A percentile compares a stretch with the other conserved stretches of the same genome.
Conservation (phyloP, 495 filamentous ascomycete genomes). For the Saxophila tyrrhenica region DNA sequence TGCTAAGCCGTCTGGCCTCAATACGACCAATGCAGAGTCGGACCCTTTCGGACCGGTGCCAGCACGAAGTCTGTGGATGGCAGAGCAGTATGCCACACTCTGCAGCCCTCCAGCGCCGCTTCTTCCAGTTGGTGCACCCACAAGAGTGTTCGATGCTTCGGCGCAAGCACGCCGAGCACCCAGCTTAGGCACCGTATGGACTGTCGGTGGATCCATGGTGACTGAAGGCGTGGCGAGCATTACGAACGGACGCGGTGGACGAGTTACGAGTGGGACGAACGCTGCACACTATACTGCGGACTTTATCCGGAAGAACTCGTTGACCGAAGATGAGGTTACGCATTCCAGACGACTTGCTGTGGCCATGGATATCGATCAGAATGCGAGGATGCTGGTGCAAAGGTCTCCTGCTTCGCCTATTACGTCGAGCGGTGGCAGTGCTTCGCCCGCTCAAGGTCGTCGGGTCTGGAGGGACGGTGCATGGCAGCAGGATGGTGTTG, state of each 20-base stretch:
- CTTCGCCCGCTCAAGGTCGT: not conserved
- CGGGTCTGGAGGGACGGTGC: slow-evolving; percentile 30
- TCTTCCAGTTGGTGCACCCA: not conserved
- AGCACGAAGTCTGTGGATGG: slow-evolving; percentile 5
- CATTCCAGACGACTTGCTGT: slow-evolving; percentile 69
- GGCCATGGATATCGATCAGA: slow-evolving; percentile 70
- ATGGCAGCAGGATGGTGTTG: slow-evolving; percentile 40
- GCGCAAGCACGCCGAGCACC: slow-evolving; percentile 28
- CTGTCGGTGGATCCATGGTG: slow-evolving; percentile 49
- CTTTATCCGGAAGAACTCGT: slow-evolving; percentile 38
- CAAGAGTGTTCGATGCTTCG: not conserved
- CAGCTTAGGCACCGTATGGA: slow-evolving; percentile 68
- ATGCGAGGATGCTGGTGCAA: slow-evolving; percentile 37
- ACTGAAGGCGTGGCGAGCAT: slow-evolving; percentile 15
- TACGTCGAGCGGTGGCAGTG: not conserved
- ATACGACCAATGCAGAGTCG: not conserved
- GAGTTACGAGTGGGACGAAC: slow-evolving; percentile 58
- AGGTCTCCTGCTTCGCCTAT: slow-evolving; percentile 14
- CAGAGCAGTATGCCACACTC: slow-evolving; percentile 14
- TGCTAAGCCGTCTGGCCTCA: not conserved
- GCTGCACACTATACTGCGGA: slow-evolving; percentile 62
- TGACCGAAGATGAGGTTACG: slow-evolving; percentile 7
- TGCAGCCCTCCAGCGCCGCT: slow-evolving; percentile 1
- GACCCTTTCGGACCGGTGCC: slow-evolving; percentile 11
- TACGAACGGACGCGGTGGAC: slow-evolving; percentile 45